phyloP scores from a whole-genome alignment of 2,329 filamentous ascomycete species.

The Fusarium dlaminii region DNA sequence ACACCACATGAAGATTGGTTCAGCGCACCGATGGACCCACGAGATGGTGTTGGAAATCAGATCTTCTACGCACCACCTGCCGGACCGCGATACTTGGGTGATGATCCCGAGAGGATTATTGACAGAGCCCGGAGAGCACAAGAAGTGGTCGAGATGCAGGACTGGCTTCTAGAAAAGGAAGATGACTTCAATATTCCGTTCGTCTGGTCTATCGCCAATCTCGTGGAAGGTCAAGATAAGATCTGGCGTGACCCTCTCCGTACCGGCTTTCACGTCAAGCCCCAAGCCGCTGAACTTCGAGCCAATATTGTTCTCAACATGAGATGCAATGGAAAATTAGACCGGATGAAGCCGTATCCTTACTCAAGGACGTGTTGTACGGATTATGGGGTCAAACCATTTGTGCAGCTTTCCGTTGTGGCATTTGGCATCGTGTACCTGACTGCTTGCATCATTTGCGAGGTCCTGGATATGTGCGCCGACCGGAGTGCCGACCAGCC shows the following conservation, averaged over 20 bases:
- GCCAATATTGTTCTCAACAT: constrained; percentile 59
- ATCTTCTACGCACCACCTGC: constrained; percentile 41
- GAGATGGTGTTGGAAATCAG: constrained; percentile 41
- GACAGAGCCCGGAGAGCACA: constrained; percentile 10
- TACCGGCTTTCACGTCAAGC: constrained; percentile 44
- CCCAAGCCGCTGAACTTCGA: constrained; percentile 41
- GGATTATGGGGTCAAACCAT: constrained; percentile 49
- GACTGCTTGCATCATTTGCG: constrained; percentile 19
- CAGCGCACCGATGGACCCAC: constrained; percentile 21
- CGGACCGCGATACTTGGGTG: constrained; percentile 31
- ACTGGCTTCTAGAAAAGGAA: constrained; percentile 9
- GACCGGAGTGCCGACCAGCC: background rate
- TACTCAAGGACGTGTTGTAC: constrained; percentile 63
- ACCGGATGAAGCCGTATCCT: constrained; percentile 46
- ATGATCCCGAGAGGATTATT: background rate
- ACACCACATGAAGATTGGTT: background rate
- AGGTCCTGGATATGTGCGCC: constrained; percentile 6
- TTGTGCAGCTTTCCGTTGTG: constrained; percentile 25
- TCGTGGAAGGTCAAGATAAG: constrained; percentile 21
- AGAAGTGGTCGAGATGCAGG: constrained; percentile 35
- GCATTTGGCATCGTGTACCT: constrained; percentile 23
- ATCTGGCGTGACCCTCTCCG: constrained; percentile 29
- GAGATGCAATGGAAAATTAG: constrained; percentile 58
- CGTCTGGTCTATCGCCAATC: constrained; percentile 3
- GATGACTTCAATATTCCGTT: constrained; percentile 17